Conservation (phyloP, 257 asterid species). For the Cinchona pubescens region DNA sequence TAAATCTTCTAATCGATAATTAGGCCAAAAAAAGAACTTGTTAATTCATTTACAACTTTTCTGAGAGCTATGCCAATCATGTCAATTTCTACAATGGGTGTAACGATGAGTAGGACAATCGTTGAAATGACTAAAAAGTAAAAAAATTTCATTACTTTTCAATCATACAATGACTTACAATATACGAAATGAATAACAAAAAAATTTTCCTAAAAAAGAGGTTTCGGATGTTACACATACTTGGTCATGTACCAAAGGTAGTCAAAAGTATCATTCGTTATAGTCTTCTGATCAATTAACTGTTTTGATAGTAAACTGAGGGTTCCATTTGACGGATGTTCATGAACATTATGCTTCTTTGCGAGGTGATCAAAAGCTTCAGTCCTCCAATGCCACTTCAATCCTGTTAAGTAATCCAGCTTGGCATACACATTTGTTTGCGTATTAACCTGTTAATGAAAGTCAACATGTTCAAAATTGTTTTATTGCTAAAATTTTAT, state of each 20-base stretch:
- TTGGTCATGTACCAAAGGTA: conserved; percentile 58
- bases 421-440: conserved; percentile 6
- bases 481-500: too few species aligned
- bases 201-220: too few species aligned
- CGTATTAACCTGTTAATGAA: conserved; percentile 23
- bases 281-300: conserved; percentile 40
- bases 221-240: conserved; percentile 6
- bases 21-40: background rate
- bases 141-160: too few species aligned
- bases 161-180: too few species aligned
- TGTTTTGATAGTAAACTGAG: too few species aligned
- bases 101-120: too few species aligned
- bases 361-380: conserved; percentile 21
- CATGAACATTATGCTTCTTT: background rate
- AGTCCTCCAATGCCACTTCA: conserved; percentile 38
- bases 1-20: background rate
- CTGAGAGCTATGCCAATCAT: too few species aligned
- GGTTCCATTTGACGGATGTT: too few species aligned
- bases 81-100: background rate
- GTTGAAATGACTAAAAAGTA: too few species aligned
- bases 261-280: conserved; percentile 44
- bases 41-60: too few species aligned
- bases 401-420: background rate
- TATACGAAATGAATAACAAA: too few species aligned
- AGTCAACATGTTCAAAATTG: background rate